Base-by-base conservation (phyloP, 106 monocot species). In the Dendrobium nobile region DNA sequence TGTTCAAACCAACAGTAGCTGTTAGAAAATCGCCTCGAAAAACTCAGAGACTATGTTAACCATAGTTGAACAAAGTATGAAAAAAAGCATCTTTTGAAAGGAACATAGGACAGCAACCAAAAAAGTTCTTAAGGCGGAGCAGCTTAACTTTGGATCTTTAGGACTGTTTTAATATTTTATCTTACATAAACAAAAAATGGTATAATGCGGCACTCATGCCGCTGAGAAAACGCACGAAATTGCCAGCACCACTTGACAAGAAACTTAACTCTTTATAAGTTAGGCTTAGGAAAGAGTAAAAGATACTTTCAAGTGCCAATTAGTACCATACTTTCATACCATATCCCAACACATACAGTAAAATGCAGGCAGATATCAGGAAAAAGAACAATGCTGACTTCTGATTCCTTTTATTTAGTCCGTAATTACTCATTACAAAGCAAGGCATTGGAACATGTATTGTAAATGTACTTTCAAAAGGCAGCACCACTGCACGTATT, bases 1-100 rank as follows among this genome's bases (percentile, higher is more conserved):
- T 85, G 17, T 61, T 64, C 67, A 84, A 77, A 54, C 27, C 16
- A 11, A 70, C 45, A 55, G 67, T n/a, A 40, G 17, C 58, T 7
- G 7, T 44, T 27, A 64, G 33, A 79, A 47, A 22, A 59, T 77
- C 67, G 19, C 28, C 33, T 48, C 18, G 11, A 24, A 43, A 74
- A 74, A 44, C 43, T 74, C 5, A 74, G 42, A 74, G 42, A 40
- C 8, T 42, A 13, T 15, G 43, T 19, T n/a, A 44, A 41, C 7
- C 43, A 22, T 44, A 70, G 74, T 41, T 19, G 7, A 26, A 51
- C 45, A 48, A 51, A 76, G 27, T 47, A 76, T 48, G 24, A 48
- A 24, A 47, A 24, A 48, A 47, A 0, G 19, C 48, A 10, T 51
- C 11, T 24, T 48, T 48, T 3, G 10, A 22, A 76, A 48, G 48